These are phyloP conservation scores for Prunus armeniaca DNA, from an alignment of 306 rosid species.

Conservation along the genomic window DNA sequence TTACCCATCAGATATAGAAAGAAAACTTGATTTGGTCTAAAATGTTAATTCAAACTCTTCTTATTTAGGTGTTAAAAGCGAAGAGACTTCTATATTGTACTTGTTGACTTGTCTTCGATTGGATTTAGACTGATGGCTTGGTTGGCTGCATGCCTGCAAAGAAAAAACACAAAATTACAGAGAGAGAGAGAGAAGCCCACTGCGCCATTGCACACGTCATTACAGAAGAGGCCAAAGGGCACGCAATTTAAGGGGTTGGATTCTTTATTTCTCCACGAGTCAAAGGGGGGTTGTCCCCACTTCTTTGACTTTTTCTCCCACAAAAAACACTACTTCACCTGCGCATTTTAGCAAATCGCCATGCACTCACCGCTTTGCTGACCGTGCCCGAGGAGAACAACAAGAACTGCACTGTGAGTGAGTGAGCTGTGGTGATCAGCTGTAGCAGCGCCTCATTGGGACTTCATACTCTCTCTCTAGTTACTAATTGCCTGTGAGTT, in stretches of 20 bases:
- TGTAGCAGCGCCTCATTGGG: too few species aligned
- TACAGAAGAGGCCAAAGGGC: slow-evolving; percentile 27
- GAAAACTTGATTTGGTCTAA: too few species aligned
- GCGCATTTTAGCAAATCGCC: neutral
- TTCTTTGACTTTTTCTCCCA: slow-evolving; percentile 8
- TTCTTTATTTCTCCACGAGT: slow-evolving; percentile 23
- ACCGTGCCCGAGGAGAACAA: neutral
- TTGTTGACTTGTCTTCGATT: neutral
- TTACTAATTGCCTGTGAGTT: too few species aligned
- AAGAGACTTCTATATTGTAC: neutral
- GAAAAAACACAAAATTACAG: neutral
- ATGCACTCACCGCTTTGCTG: slow-evolving; percentile 1
- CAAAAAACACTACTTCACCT: neutral
- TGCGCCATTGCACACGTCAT: neutral
- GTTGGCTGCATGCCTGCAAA: neutral
- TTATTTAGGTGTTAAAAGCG: neutral
- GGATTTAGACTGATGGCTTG: neutral
- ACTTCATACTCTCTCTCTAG: too few species aligned
- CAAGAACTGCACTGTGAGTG: neutral
- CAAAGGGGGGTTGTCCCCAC: slow-evolving; percentile 28
- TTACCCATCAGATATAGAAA: too few species aligned
- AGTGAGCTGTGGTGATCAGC: too few species aligned
- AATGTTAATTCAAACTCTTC: too few species aligned
- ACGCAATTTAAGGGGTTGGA: slow-evolving; percentile 55
- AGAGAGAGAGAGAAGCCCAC: neutral